Conservation (phyloP, 2,329 filamentous ascomycete species). For the Pseudogymnoascus sp. region DNA sequence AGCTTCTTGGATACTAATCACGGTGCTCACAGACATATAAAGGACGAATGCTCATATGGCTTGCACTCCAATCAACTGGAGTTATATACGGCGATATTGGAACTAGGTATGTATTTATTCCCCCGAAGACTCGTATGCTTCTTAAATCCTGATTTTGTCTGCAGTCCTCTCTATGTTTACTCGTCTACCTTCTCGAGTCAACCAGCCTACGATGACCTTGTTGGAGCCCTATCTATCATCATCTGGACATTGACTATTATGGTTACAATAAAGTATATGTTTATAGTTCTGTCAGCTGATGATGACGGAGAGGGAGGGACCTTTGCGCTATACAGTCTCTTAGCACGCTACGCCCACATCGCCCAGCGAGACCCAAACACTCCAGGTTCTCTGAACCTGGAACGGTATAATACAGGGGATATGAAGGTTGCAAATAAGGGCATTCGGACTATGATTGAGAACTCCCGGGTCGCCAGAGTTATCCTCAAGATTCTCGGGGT, state of each 20-base stretch:
- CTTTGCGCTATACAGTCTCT: constrained; percentile 56
- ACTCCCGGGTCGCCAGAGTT: constrained; percentile 40
- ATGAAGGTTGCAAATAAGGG: constrained; percentile 41
- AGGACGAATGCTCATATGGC: constrained; percentile 30
- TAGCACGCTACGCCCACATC: constrained; percentile 54
- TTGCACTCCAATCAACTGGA: constrained; percentile 56
- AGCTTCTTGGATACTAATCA: not conserved
- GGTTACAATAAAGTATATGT: constrained; percentile 60
- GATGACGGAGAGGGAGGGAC: constrained; percentile 65
- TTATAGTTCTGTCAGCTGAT: constrained; percentile 57
- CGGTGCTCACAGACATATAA: constrained; percentile 16
- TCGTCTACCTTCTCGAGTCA: constrained; percentile 55
- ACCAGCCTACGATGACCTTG: constrained; percentile 48
- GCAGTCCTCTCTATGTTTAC: constrained; percentile 57
- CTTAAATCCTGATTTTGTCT: not conserved
- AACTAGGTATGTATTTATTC: constrained; percentile 26
- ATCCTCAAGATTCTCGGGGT: constrained; percentile 54
- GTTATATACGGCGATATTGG: constrained; percentile 65
- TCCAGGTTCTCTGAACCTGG: constrained; percentile 46
- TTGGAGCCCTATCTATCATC: constrained; percentile 58
- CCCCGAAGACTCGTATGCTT: not conserved
- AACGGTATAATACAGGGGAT: constrained; percentile 49
- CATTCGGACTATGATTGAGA: constrained; percentile 50
- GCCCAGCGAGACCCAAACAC: constrained; percentile 49
- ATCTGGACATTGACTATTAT: constrained; percentile 62